These are phyloP conservation scores for Myxozyma nipponensis DNA, from an alignment of 805 yeast genomes.

Conservation along the genomic window DNA sequence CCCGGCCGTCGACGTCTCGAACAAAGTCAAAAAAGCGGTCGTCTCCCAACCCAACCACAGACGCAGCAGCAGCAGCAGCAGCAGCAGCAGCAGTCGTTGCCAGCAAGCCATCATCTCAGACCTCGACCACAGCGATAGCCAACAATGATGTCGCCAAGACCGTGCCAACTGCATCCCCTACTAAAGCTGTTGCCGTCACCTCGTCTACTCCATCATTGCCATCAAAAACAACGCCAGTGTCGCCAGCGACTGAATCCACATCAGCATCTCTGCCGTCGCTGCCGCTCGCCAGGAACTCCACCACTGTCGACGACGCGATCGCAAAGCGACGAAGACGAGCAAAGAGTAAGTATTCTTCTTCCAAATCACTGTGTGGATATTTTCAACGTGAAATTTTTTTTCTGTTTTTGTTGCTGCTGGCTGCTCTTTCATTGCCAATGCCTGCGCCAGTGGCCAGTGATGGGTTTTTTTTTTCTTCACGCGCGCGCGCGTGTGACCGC, in stretches of 20 bases:
- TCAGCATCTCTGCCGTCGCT: not conserved
- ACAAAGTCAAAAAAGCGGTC: conserved; percentile 27
- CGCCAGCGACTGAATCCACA: not conserved
- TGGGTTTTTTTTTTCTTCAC: not conserved
- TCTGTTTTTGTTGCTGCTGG: not conserved
- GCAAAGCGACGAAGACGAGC: conserved; percentile 23
- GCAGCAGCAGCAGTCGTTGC: too few relatives aligned
- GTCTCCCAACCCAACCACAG: conserved; percentile 21
- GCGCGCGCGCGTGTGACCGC: too few relatives aligned
- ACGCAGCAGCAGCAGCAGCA: not conserved
- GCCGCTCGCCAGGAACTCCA: not conserved
- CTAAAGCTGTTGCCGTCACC: not conserved
- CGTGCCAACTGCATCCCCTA: not conserved
- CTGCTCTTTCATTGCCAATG: not conserved
- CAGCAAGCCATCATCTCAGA: not conserved
- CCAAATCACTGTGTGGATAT: too few relatives aligned
- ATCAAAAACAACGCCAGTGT: not conserved
- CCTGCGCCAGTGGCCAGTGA: not conserved
- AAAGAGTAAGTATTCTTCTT: conserved; percentile 17
- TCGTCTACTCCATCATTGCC: not conserved
- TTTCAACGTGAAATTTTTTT: not conserved
- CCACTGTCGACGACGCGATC: not conserved
- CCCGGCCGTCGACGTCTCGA: conserved; percentile 28
- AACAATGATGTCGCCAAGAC: not conserved
- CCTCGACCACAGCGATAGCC: not conserved